Conservation (phyloP, 2,329 filamentous ascomycete species). For the Nothopassalora personata region DNA sequence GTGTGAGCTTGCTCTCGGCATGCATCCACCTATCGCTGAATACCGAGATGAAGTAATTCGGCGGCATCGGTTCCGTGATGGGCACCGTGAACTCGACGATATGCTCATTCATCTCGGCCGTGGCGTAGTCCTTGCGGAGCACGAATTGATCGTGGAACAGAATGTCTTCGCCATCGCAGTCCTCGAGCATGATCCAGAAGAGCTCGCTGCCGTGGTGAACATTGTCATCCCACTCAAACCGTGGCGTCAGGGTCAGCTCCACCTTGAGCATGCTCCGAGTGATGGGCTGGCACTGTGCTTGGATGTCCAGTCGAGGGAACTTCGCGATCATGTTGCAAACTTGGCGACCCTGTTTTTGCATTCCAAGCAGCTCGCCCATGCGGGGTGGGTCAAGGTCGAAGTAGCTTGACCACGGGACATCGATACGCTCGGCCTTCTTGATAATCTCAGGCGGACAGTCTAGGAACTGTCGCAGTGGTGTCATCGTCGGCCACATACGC, state of each 20-base stretch:
- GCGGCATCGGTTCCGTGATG: slow-evolving; percentile 95
- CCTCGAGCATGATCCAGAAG: slow-evolving; percentile 97
- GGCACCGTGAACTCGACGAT: slow-evolving; percentile 93
- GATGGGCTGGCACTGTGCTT: slow-evolving; percentile 90
- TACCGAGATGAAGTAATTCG: slow-evolving; percentile 96
- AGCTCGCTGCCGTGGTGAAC: slow-evolving; percentile 83
- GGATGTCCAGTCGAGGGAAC: slow-evolving; percentile 86
- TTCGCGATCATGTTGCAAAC: slow-evolving; percentile 85
- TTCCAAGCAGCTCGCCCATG: slow-evolving; percentile 88
- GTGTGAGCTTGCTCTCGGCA: slow-evolving; percentile 84
- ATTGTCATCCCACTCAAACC: slow-evolving; percentile 90
- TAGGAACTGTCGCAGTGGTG: slow-evolving; percentile 85
- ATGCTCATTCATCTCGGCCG: slow-evolving; percentile 83
- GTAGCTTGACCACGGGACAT: slow-evolving; percentile 88
- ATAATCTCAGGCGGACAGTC: slow-evolving; percentile 77
- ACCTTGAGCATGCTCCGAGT: slow-evolving; percentile 89
- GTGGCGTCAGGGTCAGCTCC: slow-evolving; percentile 85
- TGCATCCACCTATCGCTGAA: slow-evolving; percentile 98
- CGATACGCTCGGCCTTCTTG: slow-evolving; percentile 88
- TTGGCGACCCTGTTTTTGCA: slow-evolving; percentile 79
- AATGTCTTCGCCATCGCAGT: slow-evolving; percentile 94
- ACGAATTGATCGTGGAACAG: slow-evolving; percentile 93
- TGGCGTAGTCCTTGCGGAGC: slow-evolving; percentile 81
- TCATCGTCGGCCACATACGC: slow-evolving; percentile 99
- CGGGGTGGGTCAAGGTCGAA: slow-evolving; percentile 94